Evolutionary conservation across 2,329 filamentous ascomycete genomes (phyloP).

Genomic region (Aspergillus ruber): DNA sequence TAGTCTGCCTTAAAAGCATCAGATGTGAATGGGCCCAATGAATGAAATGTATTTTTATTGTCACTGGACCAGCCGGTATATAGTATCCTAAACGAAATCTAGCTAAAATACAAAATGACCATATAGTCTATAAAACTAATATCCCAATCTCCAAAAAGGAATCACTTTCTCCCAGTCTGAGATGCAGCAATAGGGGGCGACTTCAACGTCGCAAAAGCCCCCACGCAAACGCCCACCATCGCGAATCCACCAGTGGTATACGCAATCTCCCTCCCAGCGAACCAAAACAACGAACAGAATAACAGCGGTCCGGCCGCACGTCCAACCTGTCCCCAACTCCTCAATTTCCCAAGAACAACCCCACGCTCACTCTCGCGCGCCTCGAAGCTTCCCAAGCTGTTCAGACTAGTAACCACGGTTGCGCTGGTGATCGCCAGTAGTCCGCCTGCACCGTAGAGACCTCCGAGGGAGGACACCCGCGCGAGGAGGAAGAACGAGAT

Average conservation of each 20-base stretch:
- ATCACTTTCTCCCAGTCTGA: not conserved
- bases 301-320: slow-evolving; percentile 78
- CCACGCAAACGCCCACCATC: slow-evolving; percentile 65
- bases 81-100: not conserved
- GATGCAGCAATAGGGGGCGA: slow-evolving; percentile 43
- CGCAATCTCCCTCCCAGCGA: slow-evolving; percentile 82
- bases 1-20: not conserved
- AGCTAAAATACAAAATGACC: slow-evolving; percentile 1
- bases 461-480: slow-evolving; percentile 58
- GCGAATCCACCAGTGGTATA: slow-evolving; percentile 75
- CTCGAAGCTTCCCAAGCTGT: slow-evolving; percentile 87
- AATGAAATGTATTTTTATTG: not conserved
- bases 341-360: slow-evolving; percentile 74
- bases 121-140: slow-evolving; percentile 6
- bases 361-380: slow-evolving; percentile 74
- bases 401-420: slow-evolving; percentile 89
- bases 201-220: slow-evolving; percentile 67
- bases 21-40: not conserved
- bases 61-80: not conserved
- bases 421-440: slow-evolving; percentile 84
- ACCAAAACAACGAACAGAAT: slow-evolving; percentile 97
- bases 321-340: slow-evolving; percentile 77
- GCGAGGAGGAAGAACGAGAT: slow-evolving; percentile 74
- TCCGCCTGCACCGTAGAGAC: slow-evolving; percentile 74
- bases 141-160: not conserved